These are phyloP conservation scores for Sarocladium brachiariae DNA, from an alignment of 2,329 filamentous ascomycete genomes.

Conservation along the genomic window DNA sequence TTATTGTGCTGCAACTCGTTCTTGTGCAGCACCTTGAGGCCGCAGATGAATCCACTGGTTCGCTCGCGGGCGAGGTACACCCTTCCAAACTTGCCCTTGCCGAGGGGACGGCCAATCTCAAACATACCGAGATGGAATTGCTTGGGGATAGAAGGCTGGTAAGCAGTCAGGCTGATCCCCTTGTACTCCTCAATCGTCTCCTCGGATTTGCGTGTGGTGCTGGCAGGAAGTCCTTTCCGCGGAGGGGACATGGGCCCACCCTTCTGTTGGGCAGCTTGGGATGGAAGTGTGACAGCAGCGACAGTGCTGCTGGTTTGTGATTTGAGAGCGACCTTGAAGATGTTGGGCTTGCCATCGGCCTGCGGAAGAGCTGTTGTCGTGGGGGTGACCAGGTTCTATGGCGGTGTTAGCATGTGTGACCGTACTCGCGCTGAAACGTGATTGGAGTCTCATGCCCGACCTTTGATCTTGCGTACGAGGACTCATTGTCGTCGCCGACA, in stretches of 20 bases:
- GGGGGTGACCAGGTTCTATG: conserved; percentile 23
- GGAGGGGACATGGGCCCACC: conserved; percentile 39
- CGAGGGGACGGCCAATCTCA: conserved; percentile 79
- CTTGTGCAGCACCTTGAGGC: conserved; percentile 82
- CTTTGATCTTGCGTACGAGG: conserved; percentile 66
- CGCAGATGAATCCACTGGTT: conserved; percentile 74
- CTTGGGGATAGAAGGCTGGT: conserved; percentile 51
- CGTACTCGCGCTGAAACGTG: neutral
- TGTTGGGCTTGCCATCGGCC: conserved; percentile 48
- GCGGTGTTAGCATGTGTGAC: conserved; percentile 3
- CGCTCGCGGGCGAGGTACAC: conserved; percentile 81
- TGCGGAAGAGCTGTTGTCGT: conserved; percentile 31
- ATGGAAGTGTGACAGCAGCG: conserved; percentile 60
- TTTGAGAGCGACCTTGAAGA: conserved; percentile 81
- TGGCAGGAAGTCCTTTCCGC: conserved; percentile 41
- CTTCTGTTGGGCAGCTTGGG: conserved; percentile 55
- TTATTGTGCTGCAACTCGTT: conserved; percentile 68
- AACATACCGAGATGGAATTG: conserved; percentile 90
- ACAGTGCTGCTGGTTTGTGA: conserved; percentile 63
- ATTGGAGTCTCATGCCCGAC: conserved; percentile 37
- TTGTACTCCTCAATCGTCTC: conserved; percentile 39
- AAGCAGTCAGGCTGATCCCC: conserved; percentile 40
- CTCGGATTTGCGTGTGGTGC: conserved; percentile 12
- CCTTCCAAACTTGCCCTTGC: conserved; percentile 81
- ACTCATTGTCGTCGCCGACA: conserved; percentile 81